These are phyloP conservation scores for Danielozyma ontarioensis DNA, from an alignment of 805 yeast species.

Conservation along the genomic window DNA sequence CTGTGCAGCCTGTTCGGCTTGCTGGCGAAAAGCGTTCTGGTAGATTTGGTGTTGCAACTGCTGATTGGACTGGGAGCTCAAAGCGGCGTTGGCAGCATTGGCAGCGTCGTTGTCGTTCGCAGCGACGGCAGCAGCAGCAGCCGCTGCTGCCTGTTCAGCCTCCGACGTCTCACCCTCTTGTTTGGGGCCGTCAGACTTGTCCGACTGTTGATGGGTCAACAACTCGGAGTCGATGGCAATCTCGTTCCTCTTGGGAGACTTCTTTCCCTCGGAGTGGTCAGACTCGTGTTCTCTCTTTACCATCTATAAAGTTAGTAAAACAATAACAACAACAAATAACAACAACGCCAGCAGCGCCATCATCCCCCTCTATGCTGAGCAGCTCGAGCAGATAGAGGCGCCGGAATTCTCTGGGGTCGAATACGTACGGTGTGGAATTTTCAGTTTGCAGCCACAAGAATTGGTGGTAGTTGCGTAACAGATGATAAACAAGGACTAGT, in stretches of 20 bases:
- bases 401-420: too few species aligned
- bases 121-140: conserved; percentile 18
- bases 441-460: not conserved
- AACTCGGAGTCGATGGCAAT: conserved; percentile 39
- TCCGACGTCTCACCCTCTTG: conserved; percentile 21
- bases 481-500: not conserved
- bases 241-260: conserved; percentile 12
- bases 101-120: conserved; percentile 9
- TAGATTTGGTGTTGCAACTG: conserved; percentile 13
- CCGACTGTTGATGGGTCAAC: conserved; percentile 36
- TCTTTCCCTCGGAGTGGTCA: conserved; percentile 9
- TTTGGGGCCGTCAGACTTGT: conserved; percentile 8
- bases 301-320: not conserved
- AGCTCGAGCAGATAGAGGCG: too few species aligned
- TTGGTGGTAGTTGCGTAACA: too few species aligned
- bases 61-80: conserved; percentile 9
- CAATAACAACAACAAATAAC: not conserved
- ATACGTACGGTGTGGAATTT: too few species aligned
- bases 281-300: not conserved
- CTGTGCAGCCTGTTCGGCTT: too few species aligned
- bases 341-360: not conserved
- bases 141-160: conserved; percentile 25
- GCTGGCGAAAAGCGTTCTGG: conserved; percentile 12
- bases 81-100: conserved; percentile 17
- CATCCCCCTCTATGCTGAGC: too few species aligned